Evolutionary conservation across 305 asterid genomes (phyloP).

Genomic region (Rubia balearica): DNA sequence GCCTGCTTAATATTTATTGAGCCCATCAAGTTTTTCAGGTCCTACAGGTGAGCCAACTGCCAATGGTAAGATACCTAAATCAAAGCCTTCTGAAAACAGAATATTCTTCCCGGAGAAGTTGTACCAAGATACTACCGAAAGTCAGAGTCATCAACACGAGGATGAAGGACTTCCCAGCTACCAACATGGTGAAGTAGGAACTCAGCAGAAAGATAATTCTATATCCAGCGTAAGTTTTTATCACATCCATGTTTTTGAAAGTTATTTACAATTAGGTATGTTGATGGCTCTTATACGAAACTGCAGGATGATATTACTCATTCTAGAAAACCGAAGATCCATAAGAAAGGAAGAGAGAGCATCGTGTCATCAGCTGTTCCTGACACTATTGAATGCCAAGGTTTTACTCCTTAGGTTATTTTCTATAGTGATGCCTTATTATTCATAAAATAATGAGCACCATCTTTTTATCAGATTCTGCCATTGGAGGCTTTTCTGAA

Average conservation of each 20-base stretch:
- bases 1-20: slow-evolving; percentile 50
- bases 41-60: slow-evolving; percentile 50
- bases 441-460: slow-evolving; percentile 18
- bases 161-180: slow-evolving; percentile 29
- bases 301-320: slow-evolving; percentile 64
- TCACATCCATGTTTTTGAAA: slow-evolving; percentile 8
- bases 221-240: slow-evolving; percentile 42
- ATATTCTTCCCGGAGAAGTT: slow-evolving; percentile 30
- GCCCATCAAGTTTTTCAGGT: slow-evolving; percentile 89
- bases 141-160: slow-evolving; percentile 43
- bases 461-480: slow-evolving; percentile 48
- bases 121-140: slow-evolving; percentile 30
- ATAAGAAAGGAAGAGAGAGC: slow-evolving; percentile 59
- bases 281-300: slow-evolving; percentile 17
- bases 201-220: slow-evolving; percentile 41
- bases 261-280: slow-evolving; percentile 18
- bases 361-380: slow-evolving; percentile 39
- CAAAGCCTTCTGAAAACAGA: slow-evolving; percentile 43
- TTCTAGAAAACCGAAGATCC: slow-evolving; percentile 68
- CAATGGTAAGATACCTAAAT: slow-evolving; percentile 37
- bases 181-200: slow-evolving; percentile 42
- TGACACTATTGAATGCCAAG: slow-evolving; percentile 66
- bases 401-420: slow-evolving; percentile 30
- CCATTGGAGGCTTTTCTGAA: slow-evolving; percentile 60
- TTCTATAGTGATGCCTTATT: slow-evolving; percentile 8